Evolutionary conservation across 768 basidiomycete species (phyloP).

Genomic region (Dictyophora rubrovolvata): DNA sequence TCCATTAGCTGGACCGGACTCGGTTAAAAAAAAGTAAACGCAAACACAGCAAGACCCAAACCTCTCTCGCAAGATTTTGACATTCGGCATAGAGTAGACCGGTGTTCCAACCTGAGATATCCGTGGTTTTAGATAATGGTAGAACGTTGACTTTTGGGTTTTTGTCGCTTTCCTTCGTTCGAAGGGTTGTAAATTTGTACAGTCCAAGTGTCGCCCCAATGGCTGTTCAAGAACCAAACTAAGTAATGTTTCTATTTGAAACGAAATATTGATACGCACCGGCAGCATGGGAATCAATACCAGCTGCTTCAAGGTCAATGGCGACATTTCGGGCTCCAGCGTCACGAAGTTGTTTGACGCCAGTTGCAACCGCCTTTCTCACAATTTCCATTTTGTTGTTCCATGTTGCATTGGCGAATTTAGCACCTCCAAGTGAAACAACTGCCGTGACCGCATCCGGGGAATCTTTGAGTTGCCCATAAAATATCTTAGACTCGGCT

Average conservation of each 20-base stretch:
- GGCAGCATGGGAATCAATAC: slow-evolving; percentile 64
- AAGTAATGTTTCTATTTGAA: not conserved
- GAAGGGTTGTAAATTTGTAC: slow-evolving; percentile 65
- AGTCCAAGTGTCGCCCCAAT: slow-evolving; percentile 68
- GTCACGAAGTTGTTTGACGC: slow-evolving; percentile 43
- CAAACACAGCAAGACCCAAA: slow-evolving; percentile 21
- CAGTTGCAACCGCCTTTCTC: slow-evolving; percentile 60
- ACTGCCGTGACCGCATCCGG: slow-evolving; percentile 33
- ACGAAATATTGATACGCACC: slow-evolving; percentile 31
- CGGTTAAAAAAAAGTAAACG: not conserved
- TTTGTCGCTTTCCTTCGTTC: slow-evolving; percentile 58
- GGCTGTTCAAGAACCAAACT: slow-evolving; percentile 26
- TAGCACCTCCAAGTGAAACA: slow-evolving; percentile 45
- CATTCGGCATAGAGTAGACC: slow-evolving; percentile 66
- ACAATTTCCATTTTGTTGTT: slow-evolving; percentile 52
- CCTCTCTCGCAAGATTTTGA: slow-evolving; percentile 74
- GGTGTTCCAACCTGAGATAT: slow-evolving; percentile 50
- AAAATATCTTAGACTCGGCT: slow-evolving; percentile 19
- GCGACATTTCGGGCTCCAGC: slow-evolving; percentile 44
- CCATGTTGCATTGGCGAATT: slow-evolving; percentile 34
- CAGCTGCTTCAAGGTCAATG: slow-evolving; percentile 40
- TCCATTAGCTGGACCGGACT: slow-evolving; percentile 54
- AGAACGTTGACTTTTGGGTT: slow-evolving; percentile 38
- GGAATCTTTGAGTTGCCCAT: slow-evolving; percentile 21
- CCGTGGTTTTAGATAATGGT: slow-evolving; percentile 36